Conservation (phyloP, 371 early-diverging fungal genomes). For the Rhizopus arrhizus region DNA sequence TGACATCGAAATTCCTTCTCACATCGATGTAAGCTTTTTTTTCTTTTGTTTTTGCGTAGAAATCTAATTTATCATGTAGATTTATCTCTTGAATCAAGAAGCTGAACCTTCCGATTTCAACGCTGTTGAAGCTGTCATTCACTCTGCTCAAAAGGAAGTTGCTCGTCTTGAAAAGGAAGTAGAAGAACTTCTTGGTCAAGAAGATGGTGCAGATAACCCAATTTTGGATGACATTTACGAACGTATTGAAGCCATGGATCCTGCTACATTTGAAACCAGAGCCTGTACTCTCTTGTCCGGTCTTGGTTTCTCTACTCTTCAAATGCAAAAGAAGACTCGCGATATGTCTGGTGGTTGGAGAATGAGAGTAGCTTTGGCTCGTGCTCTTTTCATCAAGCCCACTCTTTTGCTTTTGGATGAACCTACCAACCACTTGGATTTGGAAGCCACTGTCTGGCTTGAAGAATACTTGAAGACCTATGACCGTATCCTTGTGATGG, state of each 20-base stretch:
- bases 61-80: conserved; percentile 13
- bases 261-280: conserved; percentile 92
- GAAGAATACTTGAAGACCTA: conserved; percentile 95
- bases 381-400: conserved; percentile 95
- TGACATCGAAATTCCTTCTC: conserved; percentile 95
- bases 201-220: conserved; percentile 85
- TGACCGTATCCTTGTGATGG: conserved; percentile 92
- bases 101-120: conserved; percentile 91
- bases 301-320: conserved; percentile 89
- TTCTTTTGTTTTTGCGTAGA: not conserved
- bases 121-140: conserved; percentile 90
- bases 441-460: conserved; percentile 97
- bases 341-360: conserved; percentile 99
- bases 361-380: conserved; percentile 97
- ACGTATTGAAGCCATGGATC: conserved; percentile 91
- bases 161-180: conserved; percentile 87
- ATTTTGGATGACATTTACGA: conserved; percentile 93
- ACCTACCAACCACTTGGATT: conserved; percentile 97
- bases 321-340: conserved; percentile 87
- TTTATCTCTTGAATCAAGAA: conserved; percentile 80
- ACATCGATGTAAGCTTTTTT: conserved; percentile 81
- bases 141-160: conserved; percentile 86
- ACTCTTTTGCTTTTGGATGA: conserved; percentile 97
- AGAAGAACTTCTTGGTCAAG: conserved; percentile 82
- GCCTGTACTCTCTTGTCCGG: conserved; percentile 91